Evolutionary conservation across 176 grass and related monocot species (phyloP).

Genomic region (Aegilops sharonensis): DNA sequence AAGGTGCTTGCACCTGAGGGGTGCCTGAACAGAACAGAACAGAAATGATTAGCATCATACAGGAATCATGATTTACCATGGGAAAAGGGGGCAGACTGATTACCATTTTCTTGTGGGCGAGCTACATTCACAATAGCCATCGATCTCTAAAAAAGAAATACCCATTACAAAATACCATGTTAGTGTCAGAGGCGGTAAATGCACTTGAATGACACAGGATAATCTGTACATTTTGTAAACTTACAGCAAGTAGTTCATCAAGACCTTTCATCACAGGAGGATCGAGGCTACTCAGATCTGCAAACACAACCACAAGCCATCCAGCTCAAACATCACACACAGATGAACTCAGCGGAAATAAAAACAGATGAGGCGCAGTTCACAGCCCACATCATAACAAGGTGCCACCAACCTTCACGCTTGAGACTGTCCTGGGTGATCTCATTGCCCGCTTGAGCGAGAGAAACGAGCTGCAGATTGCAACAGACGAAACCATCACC

Average conservation of each 20-base stretch:
- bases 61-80: background rate
- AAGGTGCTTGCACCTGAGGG: slow-evolving; percentile 46
- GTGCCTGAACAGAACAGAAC: slow-evolving; percentile 10
- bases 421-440: slow-evolving; percentile 60
- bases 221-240: background rate
- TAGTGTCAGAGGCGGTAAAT: background rate
- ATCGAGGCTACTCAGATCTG: slow-evolving; percentile 62
- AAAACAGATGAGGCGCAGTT: background rate
- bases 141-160: slow-evolving; percentile 57
- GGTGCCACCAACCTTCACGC: slow-evolving; percentile 48
- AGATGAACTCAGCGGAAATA: background rate
- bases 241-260: slow-evolving; percentile 66
- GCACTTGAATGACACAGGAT: background rate
- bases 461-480: slow-evolving; percentile 63
- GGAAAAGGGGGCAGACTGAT: background rate
- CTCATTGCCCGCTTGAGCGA: slow-evolving; percentile 80
- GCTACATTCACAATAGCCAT: slow-evolving; percentile 58
- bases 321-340: background rate
- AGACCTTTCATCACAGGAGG: slow-evolving; percentile 84
- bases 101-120: slow-evolving; percentile 68
- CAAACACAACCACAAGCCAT: background rate
- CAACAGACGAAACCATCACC: background rate
- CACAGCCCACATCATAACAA: background rate
- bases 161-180: background rate
- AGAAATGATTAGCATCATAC: slow-evolving; percentile 7